A percentile compares a stretch with the other conserved stretches of the same genome.
These are phyloP conservation scores for Phialemoniopsis sp. DNA, from an alignment of 2,329 filamentous ascomycete genomes.

Conservation along the genomic window DNA sequence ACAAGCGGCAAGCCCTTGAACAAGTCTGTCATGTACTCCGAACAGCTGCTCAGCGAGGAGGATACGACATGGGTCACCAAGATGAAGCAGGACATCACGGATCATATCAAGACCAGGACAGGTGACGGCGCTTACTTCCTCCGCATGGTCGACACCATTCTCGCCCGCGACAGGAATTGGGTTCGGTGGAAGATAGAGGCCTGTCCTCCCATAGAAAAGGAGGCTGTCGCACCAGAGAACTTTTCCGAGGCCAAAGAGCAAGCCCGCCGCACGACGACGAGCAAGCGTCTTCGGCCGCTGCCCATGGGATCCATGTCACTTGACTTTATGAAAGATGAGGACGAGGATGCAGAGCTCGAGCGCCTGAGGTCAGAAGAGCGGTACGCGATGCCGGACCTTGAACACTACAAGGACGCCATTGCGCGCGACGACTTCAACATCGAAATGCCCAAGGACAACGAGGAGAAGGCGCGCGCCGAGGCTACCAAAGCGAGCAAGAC, in stretches of 20 bases:
- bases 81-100: constrained; percentile 75
- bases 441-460: constrained; percentile 68
- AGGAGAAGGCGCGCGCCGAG: constrained; percentile 49
- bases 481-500: constrained; percentile 82
- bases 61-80: constrained; percentile 83
- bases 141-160: constrained; percentile 93
- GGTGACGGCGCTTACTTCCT: constrained; percentile 89
- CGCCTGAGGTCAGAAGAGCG: constrained; percentile 63
- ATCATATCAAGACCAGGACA: constrained; percentile 73
- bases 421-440: constrained; percentile 80
- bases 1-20: constrained; percentile 57
- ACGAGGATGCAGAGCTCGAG: constrained; percentile 55
- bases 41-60: constrained; percentile 73
- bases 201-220: constrained; percentile 80
- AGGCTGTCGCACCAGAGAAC: constrained; percentile 63
- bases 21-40: constrained; percentile 79
- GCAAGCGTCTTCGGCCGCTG: constrained; percentile 64
- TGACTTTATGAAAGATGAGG: constrained; percentile 70
- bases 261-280: constrained; percentile 62
- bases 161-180: constrained; percentile 97
- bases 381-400: constrained; percentile 65
- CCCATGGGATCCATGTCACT: constrained; percentile 73
- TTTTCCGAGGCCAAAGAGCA: constrained; percentile 67
- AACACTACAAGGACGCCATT: constrained; percentile 69
- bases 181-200: constrained; percentile 96